Conservation (phyloP, 495 filamentous ascomycete species). For the Penicillium steckii region DNA sequence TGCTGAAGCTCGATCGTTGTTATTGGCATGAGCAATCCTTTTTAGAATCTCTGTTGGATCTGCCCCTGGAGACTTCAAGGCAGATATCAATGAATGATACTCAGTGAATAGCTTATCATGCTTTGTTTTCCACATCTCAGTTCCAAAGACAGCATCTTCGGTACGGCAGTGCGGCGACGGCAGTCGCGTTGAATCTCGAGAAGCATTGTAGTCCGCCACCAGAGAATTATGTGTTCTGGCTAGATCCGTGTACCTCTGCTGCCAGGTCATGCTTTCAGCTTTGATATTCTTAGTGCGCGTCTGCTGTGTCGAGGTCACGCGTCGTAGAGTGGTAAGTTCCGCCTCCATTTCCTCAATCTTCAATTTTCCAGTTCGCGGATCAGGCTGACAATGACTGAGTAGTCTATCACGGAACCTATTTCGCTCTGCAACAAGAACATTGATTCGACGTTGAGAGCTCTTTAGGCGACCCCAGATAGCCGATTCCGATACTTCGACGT, state of each 20-base stretch:
- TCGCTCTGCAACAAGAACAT: constrained; percentile 5
- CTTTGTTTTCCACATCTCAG: not conserved
- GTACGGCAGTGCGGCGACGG: not conserved
- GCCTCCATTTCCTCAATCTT: constrained; percentile 7
- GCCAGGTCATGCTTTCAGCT: constrained; percentile 3
- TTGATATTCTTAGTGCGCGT: not conserved
- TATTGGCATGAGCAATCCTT: not conserved
- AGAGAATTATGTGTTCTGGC: constrained; percentile 8
- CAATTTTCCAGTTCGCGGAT: constrained; percentile 8
- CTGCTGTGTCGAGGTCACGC: constrained; percentile 1
- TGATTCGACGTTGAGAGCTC: constrained; percentile 2
- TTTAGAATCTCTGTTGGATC: not conserved
- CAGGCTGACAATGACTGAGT: constrained; percentile 6
- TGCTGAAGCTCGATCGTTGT: not conserved
- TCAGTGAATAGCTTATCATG: not conserved
- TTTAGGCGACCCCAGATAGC: not conserved
- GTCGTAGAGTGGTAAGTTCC: constrained; percentile 3
- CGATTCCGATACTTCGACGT: not conserved
- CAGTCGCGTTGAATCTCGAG: not conserved
- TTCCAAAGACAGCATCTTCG: not conserved
- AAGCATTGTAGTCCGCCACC: constrained; percentile 6
- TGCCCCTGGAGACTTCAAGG: not conserved
- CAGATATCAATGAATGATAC: not conserved
- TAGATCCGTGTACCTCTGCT: not conserved
- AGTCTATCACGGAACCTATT: constrained; percentile 8